Evolutionary conservation across 2,329 filamentous ascomycete species (phyloP).

Genomic region (Blastomyces percursus): DNA sequence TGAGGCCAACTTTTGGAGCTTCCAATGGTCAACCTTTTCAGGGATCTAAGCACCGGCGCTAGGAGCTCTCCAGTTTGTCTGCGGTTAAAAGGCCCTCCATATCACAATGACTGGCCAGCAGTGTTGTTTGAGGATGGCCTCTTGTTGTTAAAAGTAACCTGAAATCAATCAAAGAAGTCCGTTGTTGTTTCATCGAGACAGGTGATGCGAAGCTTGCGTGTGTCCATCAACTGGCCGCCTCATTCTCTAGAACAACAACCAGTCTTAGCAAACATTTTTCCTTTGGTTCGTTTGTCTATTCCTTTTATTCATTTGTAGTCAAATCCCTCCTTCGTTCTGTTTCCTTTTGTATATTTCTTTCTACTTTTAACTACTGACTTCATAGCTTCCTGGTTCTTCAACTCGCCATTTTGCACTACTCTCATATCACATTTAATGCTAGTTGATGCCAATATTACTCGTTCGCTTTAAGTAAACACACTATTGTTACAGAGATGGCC

Average conservation of each 20-base stretch:
- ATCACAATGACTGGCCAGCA: conserved; percentile 1
- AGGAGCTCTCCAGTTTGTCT: neutral
- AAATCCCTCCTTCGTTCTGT: neutral
- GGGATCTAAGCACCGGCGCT: neutral
- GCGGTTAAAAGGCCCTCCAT: neutral
- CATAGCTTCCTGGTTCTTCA: neutral
- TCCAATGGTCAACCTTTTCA: neutral
- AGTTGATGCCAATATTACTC: neutral
- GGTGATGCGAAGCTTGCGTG: neutral
- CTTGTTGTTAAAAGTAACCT: conserved; percentile 1
- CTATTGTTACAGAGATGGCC: conserved; percentile 12
- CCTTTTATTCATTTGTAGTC: conserved; percentile 1
- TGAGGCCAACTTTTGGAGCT: neutral
- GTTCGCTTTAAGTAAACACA: neutral
- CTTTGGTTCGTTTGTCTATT: neutral
- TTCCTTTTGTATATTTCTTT: neutral
- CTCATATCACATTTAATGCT: neutral
- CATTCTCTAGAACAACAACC: neutral
- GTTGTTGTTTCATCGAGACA: neutral
- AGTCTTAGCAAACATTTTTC: neutral
- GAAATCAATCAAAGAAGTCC: neutral
- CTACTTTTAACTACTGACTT: neutral
- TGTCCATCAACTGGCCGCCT: neutral
- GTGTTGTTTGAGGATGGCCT: neutral
- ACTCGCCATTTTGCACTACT: neutral